Percentiles rank a stretch among this genome's conserved stretches.
phyloP scores from a whole-genome alignment of 169 alveolate genomes.

The Perkinsus marinus region DNA sequence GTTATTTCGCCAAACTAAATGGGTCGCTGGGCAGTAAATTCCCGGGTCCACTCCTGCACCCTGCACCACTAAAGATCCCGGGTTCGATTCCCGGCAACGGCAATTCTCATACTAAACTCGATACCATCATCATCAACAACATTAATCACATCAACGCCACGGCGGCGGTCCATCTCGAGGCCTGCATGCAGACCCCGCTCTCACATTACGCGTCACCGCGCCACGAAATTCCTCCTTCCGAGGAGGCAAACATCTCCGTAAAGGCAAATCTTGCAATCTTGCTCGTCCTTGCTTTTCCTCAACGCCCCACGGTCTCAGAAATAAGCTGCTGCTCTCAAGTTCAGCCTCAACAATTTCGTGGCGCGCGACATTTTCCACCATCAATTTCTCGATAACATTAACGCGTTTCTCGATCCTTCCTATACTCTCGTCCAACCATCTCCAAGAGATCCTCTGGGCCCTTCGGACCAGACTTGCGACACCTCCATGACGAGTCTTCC shows the following conservation, averaged over 20 bases:
- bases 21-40: too few relatives aligned
- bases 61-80: too few relatives aligned
- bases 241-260: neutral
- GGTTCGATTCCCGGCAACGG: too few relatives aligned
- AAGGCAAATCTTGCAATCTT: neutral
- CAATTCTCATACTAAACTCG: too few relatives aligned
- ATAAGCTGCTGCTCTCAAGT: neutral
- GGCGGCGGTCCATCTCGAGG: too few relatives aligned
- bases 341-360: neutral
- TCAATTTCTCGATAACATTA: neutral
- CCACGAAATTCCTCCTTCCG: too few relatives aligned
- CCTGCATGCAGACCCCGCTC: too few relatives aligned
- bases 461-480: neutral
- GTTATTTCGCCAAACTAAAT: too few relatives aligned
- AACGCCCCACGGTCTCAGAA: neutral
- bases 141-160: too few relatives aligned
- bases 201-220: too few relatives aligned
- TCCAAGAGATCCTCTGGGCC: neutral
- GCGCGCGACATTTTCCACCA: neutral
- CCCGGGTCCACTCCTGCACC: too few relatives aligned
- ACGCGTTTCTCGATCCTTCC: neutral
- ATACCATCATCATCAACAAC: too few relatives aligned
- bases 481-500: neutral
- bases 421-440: neutral
- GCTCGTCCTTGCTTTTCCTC: neutral